Evolutionary conservation across 495 filamentous ascomycete species (phyloP).

Genomic region (Xylaria cubensis): DNA sequence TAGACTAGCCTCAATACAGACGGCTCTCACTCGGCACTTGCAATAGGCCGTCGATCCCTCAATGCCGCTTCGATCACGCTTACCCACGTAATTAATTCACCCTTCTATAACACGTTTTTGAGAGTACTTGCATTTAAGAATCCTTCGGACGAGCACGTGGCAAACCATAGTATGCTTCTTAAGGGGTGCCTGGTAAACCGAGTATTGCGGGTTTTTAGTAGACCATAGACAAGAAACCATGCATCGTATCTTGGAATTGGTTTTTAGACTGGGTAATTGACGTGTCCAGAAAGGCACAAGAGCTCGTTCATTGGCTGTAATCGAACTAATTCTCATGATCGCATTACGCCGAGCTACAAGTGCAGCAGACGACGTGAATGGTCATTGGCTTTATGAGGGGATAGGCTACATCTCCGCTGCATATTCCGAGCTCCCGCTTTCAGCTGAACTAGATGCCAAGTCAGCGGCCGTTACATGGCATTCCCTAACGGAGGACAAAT

Average conservation of each 20-base stretch:
- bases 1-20: neutral
- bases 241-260: neutral
- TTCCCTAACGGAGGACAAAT: neutral
- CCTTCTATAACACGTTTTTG: neutral
- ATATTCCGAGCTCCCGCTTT: constrained; percentile 15
- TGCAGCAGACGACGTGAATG: neutral
- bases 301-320: neutral
- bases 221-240: neutral
- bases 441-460: constrained; percentile 18
- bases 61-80: constrained; percentile 13
- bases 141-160: constrained; percentile 7
- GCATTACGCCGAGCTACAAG: neutral
- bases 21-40: constrained; percentile 16
- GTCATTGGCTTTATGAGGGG: neutral
- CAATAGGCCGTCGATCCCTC: constrained; percentile 15
- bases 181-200: neutral
- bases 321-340: neutral
- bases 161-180: neutral
- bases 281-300: neutral
- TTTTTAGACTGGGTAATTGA: neutral
- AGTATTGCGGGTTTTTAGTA: neutral
- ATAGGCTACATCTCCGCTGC: constrained; percentile 9
- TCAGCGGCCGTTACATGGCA: neutral
- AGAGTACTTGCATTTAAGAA: neutral
- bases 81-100: neutral